Base-by-base conservation (phyloP, 2,329 filamentous ascomycete species). In the Mycosphaerella sp. region DNA sequence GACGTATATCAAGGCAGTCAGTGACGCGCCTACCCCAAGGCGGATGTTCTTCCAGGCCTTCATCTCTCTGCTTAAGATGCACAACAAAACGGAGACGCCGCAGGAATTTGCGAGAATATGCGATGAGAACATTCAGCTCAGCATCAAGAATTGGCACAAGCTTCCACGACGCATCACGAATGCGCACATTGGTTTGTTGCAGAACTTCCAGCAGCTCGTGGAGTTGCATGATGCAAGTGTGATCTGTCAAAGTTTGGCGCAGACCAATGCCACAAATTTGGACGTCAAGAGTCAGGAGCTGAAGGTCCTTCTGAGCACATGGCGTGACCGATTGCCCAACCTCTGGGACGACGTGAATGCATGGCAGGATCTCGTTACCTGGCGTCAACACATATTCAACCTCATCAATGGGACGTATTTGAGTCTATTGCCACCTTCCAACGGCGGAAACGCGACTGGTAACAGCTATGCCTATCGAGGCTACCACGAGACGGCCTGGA, bases 341-440 rank as follows among this genome's bases (percentile, higher is more conserved):
- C 86, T 95, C 3, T 99, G 93, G 93, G 93, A 99, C 68, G 93
- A 99, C 68, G 98, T 99, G 69, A 95, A 94, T 58, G 89, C 93
- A 35, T 99, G 93, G 93, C 93, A 98, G 69, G 94, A 98, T 66
- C 76, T 99, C 36, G 93, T 99, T n/a, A 98, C 93, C 1, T 99
- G 93, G 93, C 84, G 93, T 60, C 94, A 98, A 68, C 93, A 99
- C 70, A 96, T 99, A 54, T 99, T 99, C 74, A 86, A 89, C 51
- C 79, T 98, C 18, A 97, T 99, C 72, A 98, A 99, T 68, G 82
- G 81, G 43, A 95, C 89, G 0, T 99, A 98, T 65, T 79, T 99
- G 9, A 81, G 83, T 48, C 79, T 98, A 41, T 75, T 97, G 35
- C 90, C 89, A 1, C 84, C 81, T 14, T 85, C 87, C 63, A 84